Evolutionary conservation across 2,329 filamentous ascomycete species (phyloP).

Genomic region (Sarocladiaceae sp.): DNA sequence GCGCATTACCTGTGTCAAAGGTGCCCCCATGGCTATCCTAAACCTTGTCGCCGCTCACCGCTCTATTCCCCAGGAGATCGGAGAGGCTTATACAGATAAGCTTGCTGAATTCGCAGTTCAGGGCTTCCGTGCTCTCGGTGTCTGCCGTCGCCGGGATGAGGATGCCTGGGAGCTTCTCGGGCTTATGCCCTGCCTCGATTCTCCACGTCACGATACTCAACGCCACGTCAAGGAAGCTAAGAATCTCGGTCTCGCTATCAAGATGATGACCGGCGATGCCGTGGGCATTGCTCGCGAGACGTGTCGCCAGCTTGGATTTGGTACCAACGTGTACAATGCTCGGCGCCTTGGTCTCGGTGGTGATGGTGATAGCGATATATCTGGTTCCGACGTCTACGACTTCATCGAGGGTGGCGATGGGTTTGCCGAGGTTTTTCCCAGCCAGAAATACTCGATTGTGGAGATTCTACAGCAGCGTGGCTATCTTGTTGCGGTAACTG

Average conservation of each 20-base stretch:
- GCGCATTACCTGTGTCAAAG: slow-evolving; percentile 85
- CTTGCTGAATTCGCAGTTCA: slow-evolving; percentile 87
- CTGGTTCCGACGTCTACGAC: slow-evolving; percentile 89
- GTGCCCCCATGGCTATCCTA: slow-evolving; percentile 81
- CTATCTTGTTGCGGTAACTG: slow-evolving; percentile 93
- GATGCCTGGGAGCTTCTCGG: slow-evolving; percentile 86
- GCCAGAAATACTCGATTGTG: slow-evolving; percentile 93
- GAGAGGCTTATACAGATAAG: slow-evolving; percentile 86
- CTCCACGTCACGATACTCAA: slow-evolving; percentile 84
- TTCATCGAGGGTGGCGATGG: slow-evolving; percentile 94
- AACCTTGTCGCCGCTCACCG: slow-evolving; percentile 85
- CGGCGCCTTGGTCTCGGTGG: slow-evolving; percentile 87
- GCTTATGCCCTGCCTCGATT: slow-evolving; percentile 92
- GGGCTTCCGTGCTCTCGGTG: slow-evolving; percentile 91
- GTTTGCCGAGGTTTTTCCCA: slow-evolving; percentile 90
- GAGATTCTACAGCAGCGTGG: slow-evolving; percentile 92
- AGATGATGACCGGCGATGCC: slow-evolving; percentile 94
- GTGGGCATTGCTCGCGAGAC: slow-evolving; percentile 92
- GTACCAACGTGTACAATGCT: slow-evolving; percentile 91
- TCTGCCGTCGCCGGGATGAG: slow-evolving; percentile 82
- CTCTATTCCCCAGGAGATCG: slow-evolving; percentile 69
- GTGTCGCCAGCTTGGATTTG: slow-evolving; percentile 84
- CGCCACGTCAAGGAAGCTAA: slow-evolving; percentile 90
- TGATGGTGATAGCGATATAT: slow-evolving; percentile 88
- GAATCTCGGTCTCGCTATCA: slow-evolving; percentile 81